Percentiles rank a stretch among this genome's conserved stretches.
Evolutionary conservation across 1,139 yeast genomes (phyloP).

Genomic region (Dujonia santamariae): DNA sequence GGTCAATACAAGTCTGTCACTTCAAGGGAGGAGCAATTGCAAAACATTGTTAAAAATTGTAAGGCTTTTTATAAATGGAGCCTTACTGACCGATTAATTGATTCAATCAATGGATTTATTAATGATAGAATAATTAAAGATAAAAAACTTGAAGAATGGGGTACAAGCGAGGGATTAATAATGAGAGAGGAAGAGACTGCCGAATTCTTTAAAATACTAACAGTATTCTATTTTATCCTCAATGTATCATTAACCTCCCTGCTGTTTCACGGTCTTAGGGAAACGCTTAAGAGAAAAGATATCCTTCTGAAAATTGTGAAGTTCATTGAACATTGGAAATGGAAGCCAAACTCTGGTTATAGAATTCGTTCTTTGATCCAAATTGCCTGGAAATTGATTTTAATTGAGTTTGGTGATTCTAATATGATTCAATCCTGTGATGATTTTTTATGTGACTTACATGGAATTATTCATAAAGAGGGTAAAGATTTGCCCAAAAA

Average conservation of each 20-base stretch:
- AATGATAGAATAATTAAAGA: conserved; percentile 11
- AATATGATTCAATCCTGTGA: conserved; percentile 45
- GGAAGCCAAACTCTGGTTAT: conserved; percentile 36
- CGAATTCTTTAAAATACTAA: conserved; percentile 38
- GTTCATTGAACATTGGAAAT: conserved; percentile 66
- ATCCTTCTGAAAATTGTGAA: conserved; percentile 45
- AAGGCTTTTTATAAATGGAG: conserved; percentile 9
- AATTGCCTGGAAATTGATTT: conserved; percentile 56
- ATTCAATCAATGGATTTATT: conserved; percentile 14
- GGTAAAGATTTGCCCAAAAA: conserved; percentile 15
- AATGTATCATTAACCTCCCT: conserved; percentile 24
- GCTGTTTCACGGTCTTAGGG: conserved; percentile 15
- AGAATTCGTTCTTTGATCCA: conserved; percentile 51
- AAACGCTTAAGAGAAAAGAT: conserved; percentile 24
- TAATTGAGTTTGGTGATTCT: conserved; percentile 65
- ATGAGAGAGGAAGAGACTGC: conserved; percentile 11
- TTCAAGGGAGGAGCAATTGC: conserved; percentile 32
- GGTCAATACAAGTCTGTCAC: conserved; percentile 35
- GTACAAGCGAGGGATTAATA: not conserved
- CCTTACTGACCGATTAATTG: conserved; percentile 13
- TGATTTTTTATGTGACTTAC: conserved; percentile 41
- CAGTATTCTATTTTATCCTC: conserved; percentile 52
- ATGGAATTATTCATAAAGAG: conserved; percentile 36
- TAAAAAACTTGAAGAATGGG: not conserved
- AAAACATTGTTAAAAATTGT: conserved; percentile 22